Base-by-base conservation (phyloP, 1,139 yeast genomes). In the Candida albicans region DNA sequence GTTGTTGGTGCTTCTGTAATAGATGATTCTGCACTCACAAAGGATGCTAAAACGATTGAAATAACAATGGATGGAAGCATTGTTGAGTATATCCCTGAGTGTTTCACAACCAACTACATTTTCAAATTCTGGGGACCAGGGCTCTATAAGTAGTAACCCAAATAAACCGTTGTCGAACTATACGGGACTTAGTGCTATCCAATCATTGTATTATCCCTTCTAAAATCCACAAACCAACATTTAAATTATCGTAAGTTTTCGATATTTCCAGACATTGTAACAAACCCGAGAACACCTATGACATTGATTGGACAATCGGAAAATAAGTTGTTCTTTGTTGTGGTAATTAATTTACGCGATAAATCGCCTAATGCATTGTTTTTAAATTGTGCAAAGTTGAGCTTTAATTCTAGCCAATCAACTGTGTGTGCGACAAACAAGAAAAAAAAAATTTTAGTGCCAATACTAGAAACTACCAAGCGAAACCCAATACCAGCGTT, bases 21-120 rank as follows among this genome's bases (percentile, higher is more conserved):
- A 14, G 33, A 29, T 22, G 33, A 30, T 3, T 26, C 41, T 8
- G 47, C 42, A 35, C 27, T 2, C 8, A 30, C 36, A 9, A 39
- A 14, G 31, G 44, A 28, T 5, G 41, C 33, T 13, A 44, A 43
- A 44, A 27, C 43, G 45, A 46, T 31, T 13, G 47, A 29, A 41
- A 35, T 33, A 32, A 41, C 39, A 33, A 41, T 13, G 33, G 47
- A 43, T 9, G 13, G 18, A 24, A 27, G n/a, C 37, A 37, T 38
- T 18, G 33, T 37, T 35, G 32, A 14, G 41, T 37, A 15, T 18
- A n/a, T n/a, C n/a, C 22, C 29, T n/a, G 22, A n/a, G 10, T 4
- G 8, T 10, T 27, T 27, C n/a, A 9, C n/a, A n/a, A 4, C 29
- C n/a, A 27, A 10, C 7, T 4, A 4, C n/a, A 10, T 27, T 27